phyloP scores from a whole-genome alignment of 2,329 filamentous ascomycete species.

The Xylaria sp. region DNA sequence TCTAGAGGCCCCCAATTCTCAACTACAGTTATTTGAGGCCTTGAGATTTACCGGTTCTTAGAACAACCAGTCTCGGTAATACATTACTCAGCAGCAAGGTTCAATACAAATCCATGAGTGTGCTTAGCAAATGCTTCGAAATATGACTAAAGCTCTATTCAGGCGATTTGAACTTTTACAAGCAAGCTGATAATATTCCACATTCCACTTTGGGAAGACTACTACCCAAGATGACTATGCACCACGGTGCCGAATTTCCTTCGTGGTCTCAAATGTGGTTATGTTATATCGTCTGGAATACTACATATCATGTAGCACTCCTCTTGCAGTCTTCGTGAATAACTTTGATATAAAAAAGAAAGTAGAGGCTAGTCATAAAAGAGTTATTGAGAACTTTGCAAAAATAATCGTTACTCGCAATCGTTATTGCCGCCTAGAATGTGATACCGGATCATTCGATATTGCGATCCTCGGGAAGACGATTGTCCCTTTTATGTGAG shows the following conservation, averaged over 20 bases:
- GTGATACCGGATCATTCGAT: too few relatives aligned
- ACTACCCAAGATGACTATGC: background rate
- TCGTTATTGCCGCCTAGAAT: too few relatives aligned
- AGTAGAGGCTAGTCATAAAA: too few relatives aligned
- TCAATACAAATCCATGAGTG: too few relatives aligned
- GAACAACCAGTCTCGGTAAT: background rate
- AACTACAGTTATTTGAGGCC: background rate
- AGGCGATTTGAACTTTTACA: background rate
- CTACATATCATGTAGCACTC: background rate
- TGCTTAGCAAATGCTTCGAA: background rate
- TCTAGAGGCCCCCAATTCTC: background rate
- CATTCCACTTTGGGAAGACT: background rate
- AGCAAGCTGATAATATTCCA: background rate
- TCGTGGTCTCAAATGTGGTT: background rate
- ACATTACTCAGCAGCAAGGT: background rate
- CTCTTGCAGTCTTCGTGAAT: background rate
- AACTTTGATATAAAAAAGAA: background rate
- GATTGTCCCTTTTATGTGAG: too few relatives aligned
- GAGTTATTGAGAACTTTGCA: too few relatives aligned
- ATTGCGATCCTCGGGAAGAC: too few relatives aligned
- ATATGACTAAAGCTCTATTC: background rate
- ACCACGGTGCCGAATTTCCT: too few relatives aligned
- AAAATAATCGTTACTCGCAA: too few relatives aligned
- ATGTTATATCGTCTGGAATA: background rate
- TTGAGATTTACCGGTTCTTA: background rate